phyloP scores from a whole-genome alignment of 1,284 basidiomycete genomes.

The Porodaedalea pini region DNA sequence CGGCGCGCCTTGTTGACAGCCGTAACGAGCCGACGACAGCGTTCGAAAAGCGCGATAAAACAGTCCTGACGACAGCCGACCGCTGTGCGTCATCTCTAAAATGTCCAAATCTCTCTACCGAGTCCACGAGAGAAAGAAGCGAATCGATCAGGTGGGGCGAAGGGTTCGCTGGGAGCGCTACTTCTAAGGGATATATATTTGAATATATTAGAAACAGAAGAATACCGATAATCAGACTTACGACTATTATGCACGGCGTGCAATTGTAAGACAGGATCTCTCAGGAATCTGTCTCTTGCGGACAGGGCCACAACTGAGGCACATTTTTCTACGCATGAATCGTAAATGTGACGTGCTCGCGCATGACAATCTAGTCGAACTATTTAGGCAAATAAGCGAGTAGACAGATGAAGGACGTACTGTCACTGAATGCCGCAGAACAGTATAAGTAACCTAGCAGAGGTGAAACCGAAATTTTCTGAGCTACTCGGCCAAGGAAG shows the following conservation, averaged over 20 bases:
- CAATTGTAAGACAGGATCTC: neutral
- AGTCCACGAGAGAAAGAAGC: conserved; percentile 13
- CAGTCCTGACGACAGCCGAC: conserved; percentile 1
- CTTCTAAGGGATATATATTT: neutral
- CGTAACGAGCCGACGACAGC: neutral
- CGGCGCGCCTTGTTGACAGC: neutral
- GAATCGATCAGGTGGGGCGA: conserved; percentile 11
- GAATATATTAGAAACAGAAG: neutral
- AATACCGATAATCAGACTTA: neutral
- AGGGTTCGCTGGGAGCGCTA: conserved; percentile 1
- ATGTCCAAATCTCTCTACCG: conserved; percentile 13
- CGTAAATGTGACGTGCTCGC: conserved; percentile 5
- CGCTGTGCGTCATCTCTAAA: conserved; percentile 9
- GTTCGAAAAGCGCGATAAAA: conserved; percentile 7
- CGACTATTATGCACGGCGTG: neutral
- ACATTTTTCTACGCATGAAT: conserved; percentile 10
- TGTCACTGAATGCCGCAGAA: conserved; percentile 3
- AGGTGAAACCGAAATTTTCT: conserved; percentile 14
- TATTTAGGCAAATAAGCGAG: neutral
- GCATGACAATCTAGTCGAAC: neutral
- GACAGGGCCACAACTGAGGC: neutral
- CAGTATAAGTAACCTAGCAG: conserved; percentile 8
- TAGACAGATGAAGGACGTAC: conserved; percentile 2
- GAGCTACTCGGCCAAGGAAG: conserved; percentile 13
- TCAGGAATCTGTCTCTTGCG: conserved; percentile 6